Base-by-base conservation (phyloP, 331 rosid genomes). In the Pyracantha coccinea region DNA sequence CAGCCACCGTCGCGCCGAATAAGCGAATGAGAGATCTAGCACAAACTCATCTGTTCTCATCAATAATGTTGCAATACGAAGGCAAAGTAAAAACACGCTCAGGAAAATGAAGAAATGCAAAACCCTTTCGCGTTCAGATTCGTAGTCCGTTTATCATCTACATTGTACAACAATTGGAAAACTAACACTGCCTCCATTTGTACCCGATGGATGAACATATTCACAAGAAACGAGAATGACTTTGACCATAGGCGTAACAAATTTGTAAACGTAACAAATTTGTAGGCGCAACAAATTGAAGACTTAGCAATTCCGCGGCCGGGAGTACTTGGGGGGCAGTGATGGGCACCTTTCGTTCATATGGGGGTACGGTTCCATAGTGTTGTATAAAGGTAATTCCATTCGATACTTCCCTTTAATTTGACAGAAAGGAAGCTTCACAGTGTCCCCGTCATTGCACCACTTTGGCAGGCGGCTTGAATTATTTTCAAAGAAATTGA, bases 271-370 rank as follows among this genome's bases (percentile, higher is more conserved):
- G 62, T 6, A 20, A 50, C 60, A 31, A 57, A 38, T 5, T 66
- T n/a, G n/a, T n/a, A n/a, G n/a, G n/a, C 68, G 62, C 9, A 20
- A 50, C 60, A 31, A 57, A 38, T 5, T 66, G 21, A 29, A 14
- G 19, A 27, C n/a, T 19, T 85, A 95, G 85, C 99, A 95, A 72
- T 80, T 79, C 69, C 19, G 28, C 8, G 89, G 20, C 78, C 97
- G 89, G 68, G 24, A 75, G 76, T 95, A 95, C 78, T 86, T 61
- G 7, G 99, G 81, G 17, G 99, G 96, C 75, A 95, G 87, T 77
- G 99, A 89, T 32, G 97, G 90, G 75, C 99, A 92, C 84, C 89
- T 85, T 84, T 95, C 99, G 71, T 95, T 95, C 99, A 95, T 95
- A 85, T 86, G 89, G 27, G 85, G 59, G 77, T 95, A 95, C 15